Percentiles rank a stretch among this genome's conserved stretches.
Evolutionary conservation across 371 early-diverging fungal genomes (phyloP).

Genomic region (Mucor sp.): DNA sequence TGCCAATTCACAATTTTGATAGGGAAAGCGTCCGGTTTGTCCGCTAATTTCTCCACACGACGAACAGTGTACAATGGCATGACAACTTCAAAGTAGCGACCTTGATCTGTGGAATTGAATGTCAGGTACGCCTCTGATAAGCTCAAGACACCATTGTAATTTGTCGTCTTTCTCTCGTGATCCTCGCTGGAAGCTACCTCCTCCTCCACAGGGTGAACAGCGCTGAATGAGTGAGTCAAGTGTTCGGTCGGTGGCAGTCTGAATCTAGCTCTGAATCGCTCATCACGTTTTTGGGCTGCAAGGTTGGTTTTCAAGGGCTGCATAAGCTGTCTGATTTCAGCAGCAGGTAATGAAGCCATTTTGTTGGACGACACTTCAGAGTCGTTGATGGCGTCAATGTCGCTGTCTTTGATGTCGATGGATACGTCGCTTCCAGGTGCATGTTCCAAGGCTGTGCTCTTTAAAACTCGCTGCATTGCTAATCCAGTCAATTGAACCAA

Average conservation of each 20-base stretch:
- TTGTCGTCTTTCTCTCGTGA: conserved; percentile 1
- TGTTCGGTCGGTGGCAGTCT: conserved; percentile 70
- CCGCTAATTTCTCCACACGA: conserved; percentile 79
- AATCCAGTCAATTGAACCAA: conserved; percentile 87
- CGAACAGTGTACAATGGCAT: conserved; percentile 90
- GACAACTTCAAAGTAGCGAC: conserved; percentile 61
- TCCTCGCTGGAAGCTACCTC: not conserved
- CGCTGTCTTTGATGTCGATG: conserved; percentile 39
- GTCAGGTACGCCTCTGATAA: conserved; percentile 86
- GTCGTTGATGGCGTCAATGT: conserved; percentile 36
- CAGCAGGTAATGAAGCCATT: conserved; percentile 23
- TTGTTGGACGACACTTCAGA: conserved; percentile 19
- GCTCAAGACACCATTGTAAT: conserved; percentile 66
- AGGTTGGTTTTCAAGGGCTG: conserved; percentile 60
- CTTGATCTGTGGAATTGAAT: conserved; percentile 67
- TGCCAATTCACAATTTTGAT: conserved; percentile 69
- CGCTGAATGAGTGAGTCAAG: conserved; percentile 58
- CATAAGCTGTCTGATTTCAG: conserved; percentile 42
- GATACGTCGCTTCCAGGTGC: conserved; percentile 61
- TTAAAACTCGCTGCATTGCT: conserved; percentile 88
- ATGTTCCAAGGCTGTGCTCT: conserved; percentile 75
- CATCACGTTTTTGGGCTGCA: conserved; percentile 79
- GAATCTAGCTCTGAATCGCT: conserved; percentile 74
- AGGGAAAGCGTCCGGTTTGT: conserved; percentile 38
- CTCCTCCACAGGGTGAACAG: conserved; percentile 39